phyloP scores from a whole-genome alignment of 176 grass and related monocot genomes.

The Eragrostis nindensis region DNA sequence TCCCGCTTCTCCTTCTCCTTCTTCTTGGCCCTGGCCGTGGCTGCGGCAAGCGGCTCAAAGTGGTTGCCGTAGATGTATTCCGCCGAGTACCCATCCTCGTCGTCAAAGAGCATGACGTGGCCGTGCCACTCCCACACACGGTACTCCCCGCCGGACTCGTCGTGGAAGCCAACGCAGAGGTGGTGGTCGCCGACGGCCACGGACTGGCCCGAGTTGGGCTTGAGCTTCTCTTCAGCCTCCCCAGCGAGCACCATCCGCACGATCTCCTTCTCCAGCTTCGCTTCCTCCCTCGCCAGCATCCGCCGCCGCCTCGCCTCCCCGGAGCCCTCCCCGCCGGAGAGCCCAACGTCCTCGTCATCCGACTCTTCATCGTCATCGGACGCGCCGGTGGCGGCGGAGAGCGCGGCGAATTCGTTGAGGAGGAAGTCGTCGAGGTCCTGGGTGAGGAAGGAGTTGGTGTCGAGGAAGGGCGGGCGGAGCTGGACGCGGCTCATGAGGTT shows the following conservation, averaged over 20 bases:
- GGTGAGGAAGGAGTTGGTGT: conserved; percentile 96
- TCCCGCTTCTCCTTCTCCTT: conserved; percentile 68
- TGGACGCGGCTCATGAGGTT: conserved; percentile 90
- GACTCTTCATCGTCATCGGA: conserved; percentile 44
- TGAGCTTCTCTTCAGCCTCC: conserved; percentile 68
- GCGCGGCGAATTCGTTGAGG: conserved; percentile 68
- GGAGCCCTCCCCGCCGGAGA: conserved; percentile 34
- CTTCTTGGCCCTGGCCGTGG: conserved; percentile 54
- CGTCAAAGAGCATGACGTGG: conserved; percentile 94
- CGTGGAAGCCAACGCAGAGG: conserved; percentile 81
- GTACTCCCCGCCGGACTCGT: conserved; percentile 78
- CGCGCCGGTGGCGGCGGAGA: conserved; percentile 45
- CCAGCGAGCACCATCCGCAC: conserved; percentile 63
- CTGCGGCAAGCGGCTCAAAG: conserved; percentile 69
- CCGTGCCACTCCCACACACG: conserved; percentile 99
- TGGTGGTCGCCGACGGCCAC: conserved; percentile 90
- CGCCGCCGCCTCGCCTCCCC: conserved; percentile 59
- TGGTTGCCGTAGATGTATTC: conserved; percentile 97
- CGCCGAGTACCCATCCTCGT: conserved; percentile 86
- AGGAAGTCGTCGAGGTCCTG: conserved; percentile 86
- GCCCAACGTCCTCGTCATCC: conserved; percentile 30
- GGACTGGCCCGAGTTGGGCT: conserved; percentile 87
- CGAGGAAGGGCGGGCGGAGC: conserved; percentile 89
- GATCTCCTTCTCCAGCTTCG: conserved; percentile 91
- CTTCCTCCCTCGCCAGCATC: conserved; percentile 70